These are phyloP conservation scores for Brassica napus DNA, from an alignment of 345 rosid genomes.

Conservation along the genomic window DNA sequence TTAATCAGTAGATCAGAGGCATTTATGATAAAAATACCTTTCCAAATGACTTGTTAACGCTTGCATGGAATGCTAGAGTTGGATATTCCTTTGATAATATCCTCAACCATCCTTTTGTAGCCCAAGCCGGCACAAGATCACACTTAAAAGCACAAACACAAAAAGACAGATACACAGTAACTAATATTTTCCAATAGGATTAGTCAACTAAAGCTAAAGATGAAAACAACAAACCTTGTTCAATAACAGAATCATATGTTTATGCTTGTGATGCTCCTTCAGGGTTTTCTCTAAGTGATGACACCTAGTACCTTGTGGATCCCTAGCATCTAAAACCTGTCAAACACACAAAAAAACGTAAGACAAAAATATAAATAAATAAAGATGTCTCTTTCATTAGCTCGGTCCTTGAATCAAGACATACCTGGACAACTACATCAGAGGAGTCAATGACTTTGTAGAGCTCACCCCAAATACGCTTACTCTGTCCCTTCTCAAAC, in stretches of 20 bases:
- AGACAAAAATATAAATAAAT: too few species aligned
- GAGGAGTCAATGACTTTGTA: constrained; percentile 97
- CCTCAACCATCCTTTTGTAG: constrained; percentile 92
- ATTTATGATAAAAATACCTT: constrained; percentile 49
- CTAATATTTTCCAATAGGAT: neutral
- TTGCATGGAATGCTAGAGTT: constrained; percentile 95
- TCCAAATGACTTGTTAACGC: constrained; percentile 87
- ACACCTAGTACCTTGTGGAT: constrained; percentile 93
- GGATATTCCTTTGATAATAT: constrained; percentile 88
- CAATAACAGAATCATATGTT: constrained; percentile 83
- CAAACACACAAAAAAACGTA: too few species aligned
- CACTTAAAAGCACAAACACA: constrained; percentile 48
- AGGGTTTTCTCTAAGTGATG: constrained; percentile 80
- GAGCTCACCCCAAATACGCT: constrained; percentile 98
- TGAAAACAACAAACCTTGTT: constrained; percentile 64
- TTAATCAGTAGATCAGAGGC: neutral
- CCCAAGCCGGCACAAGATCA: constrained; percentile 97
- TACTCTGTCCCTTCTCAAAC: constrained; percentile 99
- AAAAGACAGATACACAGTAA: neutral
- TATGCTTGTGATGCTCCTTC: constrained; percentile 91
- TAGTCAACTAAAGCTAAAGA: neutral
- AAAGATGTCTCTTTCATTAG: neutral
- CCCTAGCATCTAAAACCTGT: constrained; percentile 98
- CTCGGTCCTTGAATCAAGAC: neutral
- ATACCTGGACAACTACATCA: constrained; percentile 91